phyloP scores from a whole-genome alignment of 2,329 filamentous ascomycete species.

The Nannizziopsis arthrosporioides region DNA sequence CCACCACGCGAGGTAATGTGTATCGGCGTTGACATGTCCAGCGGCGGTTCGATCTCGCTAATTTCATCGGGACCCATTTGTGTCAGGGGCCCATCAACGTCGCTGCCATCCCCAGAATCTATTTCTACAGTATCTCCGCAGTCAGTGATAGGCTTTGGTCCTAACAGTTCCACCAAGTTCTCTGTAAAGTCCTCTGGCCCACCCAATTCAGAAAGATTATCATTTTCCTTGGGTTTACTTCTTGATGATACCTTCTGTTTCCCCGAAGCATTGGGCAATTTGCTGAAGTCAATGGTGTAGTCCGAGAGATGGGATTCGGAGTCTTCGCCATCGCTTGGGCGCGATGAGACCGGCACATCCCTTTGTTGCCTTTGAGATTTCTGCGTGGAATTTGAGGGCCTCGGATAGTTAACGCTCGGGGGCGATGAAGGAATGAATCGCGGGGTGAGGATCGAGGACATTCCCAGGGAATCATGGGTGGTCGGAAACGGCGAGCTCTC shows the following conservation, averaged over 20 bases:
- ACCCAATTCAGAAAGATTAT: slow-evolving; percentile 29
- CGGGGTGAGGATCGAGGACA: slow-evolving; percentile 30
- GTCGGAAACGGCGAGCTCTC: slow-evolving; percentile 30
- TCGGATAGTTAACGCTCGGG: slow-evolving; percentile 12
- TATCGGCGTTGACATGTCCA: slow-evolving; percentile 36
- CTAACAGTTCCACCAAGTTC: slow-evolving; percentile 32
- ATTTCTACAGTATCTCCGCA: slow-evolving; percentile 9
- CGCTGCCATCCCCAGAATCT: slow-evolving; percentile 15
- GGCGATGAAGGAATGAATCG: slow-evolving; percentile 30
- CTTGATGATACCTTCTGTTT: neutral
- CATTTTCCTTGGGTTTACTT: slow-evolving; percentile 17
- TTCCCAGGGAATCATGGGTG: slow-evolving; percentile 33
- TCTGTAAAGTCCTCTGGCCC: slow-evolving; percentile 35
- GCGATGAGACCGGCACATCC: slow-evolving; percentile 17
- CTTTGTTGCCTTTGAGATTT: slow-evolving; percentile 4
- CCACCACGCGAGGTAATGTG: slow-evolving; percentile 24
- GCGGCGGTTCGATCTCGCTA: slow-evolving; percentile 33
- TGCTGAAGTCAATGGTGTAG: slow-evolving; percentile 31
- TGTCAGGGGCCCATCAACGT: slow-evolving; percentile 22
- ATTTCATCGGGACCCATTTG: slow-evolving; percentile 26
- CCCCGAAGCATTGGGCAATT: slow-evolving; percentile 23
- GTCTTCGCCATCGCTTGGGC: slow-evolving; percentile 22
- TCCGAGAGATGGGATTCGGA: slow-evolving; percentile 32
- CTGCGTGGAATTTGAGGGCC: slow-evolving; percentile 2
- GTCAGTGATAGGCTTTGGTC: slow-evolving; percentile 16